Base-by-base conservation (phyloP, 768 basidiomycete genomes). In the Pisolithus tinctorius region DNA sequence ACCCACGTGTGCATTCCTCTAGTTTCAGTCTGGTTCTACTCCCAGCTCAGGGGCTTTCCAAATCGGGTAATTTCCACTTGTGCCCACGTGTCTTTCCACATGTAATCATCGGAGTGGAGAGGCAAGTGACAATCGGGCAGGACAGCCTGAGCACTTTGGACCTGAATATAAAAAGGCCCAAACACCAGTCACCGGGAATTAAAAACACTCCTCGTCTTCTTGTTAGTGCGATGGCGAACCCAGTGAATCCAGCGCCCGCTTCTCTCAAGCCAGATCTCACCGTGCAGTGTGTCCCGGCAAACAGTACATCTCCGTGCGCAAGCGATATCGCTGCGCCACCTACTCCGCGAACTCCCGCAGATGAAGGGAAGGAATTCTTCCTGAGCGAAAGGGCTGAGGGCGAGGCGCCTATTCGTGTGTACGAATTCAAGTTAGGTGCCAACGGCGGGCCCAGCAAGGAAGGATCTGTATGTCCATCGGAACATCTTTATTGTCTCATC, bases 371-470 rank as follows among this genome's bases (percentile, higher is more conserved):
- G 64, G 85, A 86, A 34, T 96, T 90, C 73, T 96, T 96, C 60
- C 76, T 86, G 59, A 78, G 81, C 4, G 66, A 72, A 27, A 58
- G 73, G 45, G 67, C 60, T 7, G 66, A 72, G 14, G 80, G 78
- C 36, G 86, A 87, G 57, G 66, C 69, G 3, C 85, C 84, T 5
- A 78, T 97, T 41, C 78, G 75, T 55, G 93, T 97, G 16, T 95
- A 92, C 61, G 88, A 94, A 69, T 78, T 99, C 34, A 74, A 75
- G 45, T 76, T 99, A 34, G 92, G 93, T 62, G 77, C 85, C 13
- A 91, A 98, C 70, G 96, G 96, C 40, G 91, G 90, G 14, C 95
- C 96, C 1, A 79, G 77, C 63, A 86, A 89, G 68, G 84, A 88
- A 58, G 81, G 84, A 71, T 83, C 87, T 58, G 95, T 92, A 58